These are phyloP conservation scores for Dendrobium officinale DNA, from an alignment of 106 monocot species.

Conservation along the genomic window DNA sequence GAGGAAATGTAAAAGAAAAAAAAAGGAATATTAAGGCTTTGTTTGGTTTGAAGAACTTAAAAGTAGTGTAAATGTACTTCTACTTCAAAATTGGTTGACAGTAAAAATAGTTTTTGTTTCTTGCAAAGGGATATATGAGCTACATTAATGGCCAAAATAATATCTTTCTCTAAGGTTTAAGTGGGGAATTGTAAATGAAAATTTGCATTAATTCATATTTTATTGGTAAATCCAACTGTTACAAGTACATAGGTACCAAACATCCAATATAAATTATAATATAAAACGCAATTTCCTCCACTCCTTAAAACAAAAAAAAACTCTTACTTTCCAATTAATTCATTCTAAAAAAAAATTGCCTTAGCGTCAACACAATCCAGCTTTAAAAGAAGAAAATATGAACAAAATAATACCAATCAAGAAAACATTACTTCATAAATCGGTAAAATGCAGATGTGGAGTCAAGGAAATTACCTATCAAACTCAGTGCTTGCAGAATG, in stretches of 20 bases:
- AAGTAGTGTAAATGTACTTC: too few species aligned
- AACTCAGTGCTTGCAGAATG: conserved; percentile 45
- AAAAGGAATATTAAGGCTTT: too few species aligned
- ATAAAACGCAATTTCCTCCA: neutral
- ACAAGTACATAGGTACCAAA: neutral
- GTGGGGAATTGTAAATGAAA: neutral
- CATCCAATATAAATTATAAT: neutral
- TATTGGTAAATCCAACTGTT: neutral
- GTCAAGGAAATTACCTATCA: conserved; percentile 23
- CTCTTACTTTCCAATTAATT: neutral
- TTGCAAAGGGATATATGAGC: neutral
- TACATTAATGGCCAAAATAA: neutral
- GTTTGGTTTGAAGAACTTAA: too few species aligned
- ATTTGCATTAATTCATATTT: neutral
- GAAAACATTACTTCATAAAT: neutral
- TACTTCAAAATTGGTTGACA: neutral
- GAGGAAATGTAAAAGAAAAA: too few species aligned
- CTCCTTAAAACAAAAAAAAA: neutral
- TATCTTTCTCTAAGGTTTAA: neutral
- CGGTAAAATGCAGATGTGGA: neutral
- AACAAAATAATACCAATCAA: neutral
- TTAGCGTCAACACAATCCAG: neutral
- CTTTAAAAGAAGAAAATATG: neutral
- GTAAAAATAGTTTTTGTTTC: neutral
- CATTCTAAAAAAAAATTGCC: neutral